phyloP scores from a whole-genome alignment of 2,329 filamentous ascomycete genomes.

The Gnomoniopsis sp. region DNA sequence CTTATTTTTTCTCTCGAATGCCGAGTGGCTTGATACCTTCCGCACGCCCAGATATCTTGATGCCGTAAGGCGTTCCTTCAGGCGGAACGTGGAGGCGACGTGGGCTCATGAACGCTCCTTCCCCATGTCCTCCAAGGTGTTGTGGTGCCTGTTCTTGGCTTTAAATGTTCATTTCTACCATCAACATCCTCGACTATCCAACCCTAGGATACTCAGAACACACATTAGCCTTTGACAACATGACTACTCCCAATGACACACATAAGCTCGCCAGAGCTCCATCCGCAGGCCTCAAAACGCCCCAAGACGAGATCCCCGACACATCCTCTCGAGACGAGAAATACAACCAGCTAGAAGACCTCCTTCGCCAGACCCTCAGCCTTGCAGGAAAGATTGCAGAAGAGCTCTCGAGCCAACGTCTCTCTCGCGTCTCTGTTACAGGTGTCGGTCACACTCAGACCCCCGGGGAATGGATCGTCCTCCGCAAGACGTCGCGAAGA shows the following conservation, averaged over 20 bases:
- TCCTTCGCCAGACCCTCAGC: conserved; percentile 7
- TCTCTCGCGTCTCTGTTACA: neutral
- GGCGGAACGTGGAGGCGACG: neutral
- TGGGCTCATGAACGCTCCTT: neutral
- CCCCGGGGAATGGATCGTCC: conserved; percentile 3
- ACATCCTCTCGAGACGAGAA: neutral
- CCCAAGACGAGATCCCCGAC: neutral
- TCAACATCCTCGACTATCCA: neutral
- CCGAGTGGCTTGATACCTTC: too few relatives aligned
- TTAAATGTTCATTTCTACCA: too few relatives aligned
- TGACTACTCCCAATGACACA: neutral
- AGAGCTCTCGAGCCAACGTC: neutral
- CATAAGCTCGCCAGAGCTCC: neutral
- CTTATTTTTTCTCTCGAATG: too few relatives aligned
- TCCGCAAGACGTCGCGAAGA: neutral
- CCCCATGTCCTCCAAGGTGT: too few relatives aligned
- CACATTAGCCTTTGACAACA: neutral
- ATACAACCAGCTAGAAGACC: conserved; percentile 2
- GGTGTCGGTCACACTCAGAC: neutral
- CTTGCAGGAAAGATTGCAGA: conserved; percentile 12
- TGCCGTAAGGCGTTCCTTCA: too few relatives aligned
- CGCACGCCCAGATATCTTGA: too few relatives aligned
- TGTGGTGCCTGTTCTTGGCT: too few relatives aligned
- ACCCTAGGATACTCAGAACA: neutral
- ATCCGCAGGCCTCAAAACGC: neutral